phyloP scores from a whole-genome alignment of 2,329 filamentous ascomycete genomes.

The Incumbomyces lentus region DNA sequence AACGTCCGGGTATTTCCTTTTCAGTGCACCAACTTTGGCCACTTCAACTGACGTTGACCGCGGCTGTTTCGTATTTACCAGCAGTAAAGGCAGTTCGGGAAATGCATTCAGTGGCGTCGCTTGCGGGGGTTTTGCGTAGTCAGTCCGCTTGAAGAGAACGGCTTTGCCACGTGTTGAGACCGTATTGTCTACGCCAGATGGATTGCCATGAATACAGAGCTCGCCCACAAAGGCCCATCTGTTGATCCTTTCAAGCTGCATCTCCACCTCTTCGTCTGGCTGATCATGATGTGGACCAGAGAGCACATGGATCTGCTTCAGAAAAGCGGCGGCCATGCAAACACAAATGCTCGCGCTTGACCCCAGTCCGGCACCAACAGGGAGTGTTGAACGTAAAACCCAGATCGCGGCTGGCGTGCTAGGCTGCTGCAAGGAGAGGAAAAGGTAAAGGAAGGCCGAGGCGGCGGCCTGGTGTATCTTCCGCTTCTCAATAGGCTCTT shows the following conservation, averaged over 20 bases:
- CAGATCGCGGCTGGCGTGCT: constrained; percentile 75
- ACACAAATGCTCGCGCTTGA: constrained; percentile 93
- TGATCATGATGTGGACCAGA: constrained; percentile 89
- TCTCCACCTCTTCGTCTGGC: constrained; percentile 70
- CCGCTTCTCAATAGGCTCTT: constrained; percentile 57
- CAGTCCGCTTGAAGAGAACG: constrained; percentile 73
- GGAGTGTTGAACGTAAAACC: constrained; percentile 85
- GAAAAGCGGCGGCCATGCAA: constrained; percentile 71
- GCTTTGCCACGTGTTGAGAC: constrained; percentile 89
- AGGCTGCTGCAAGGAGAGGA: constrained; percentile 72
- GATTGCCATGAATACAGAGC: constrained; percentile 95
- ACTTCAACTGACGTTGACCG: constrained; percentile 82
- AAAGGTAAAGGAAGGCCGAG: constrained; percentile 81
- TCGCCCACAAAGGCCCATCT: constrained; percentile 95
- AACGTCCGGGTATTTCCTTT: constrained; percentile 60
- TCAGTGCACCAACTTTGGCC: constrained; percentile 68
- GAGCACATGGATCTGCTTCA: constrained; percentile 78
- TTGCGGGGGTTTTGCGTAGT: constrained; percentile 64
- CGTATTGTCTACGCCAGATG: constrained; percentile 93
- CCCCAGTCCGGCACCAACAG: constrained; percentile 80
- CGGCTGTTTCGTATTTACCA: constrained; percentile 79
- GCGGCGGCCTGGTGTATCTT: constrained; percentile 79
- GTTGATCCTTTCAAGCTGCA: constrained; percentile 92
- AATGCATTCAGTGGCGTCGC: constrained; percentile 76
- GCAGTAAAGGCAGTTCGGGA: constrained; percentile 77